These are phyloP conservation scores for Borovskyia barvae DNA, from an alignment of 208 protist species.

Conservation along the genomic window DNA sequence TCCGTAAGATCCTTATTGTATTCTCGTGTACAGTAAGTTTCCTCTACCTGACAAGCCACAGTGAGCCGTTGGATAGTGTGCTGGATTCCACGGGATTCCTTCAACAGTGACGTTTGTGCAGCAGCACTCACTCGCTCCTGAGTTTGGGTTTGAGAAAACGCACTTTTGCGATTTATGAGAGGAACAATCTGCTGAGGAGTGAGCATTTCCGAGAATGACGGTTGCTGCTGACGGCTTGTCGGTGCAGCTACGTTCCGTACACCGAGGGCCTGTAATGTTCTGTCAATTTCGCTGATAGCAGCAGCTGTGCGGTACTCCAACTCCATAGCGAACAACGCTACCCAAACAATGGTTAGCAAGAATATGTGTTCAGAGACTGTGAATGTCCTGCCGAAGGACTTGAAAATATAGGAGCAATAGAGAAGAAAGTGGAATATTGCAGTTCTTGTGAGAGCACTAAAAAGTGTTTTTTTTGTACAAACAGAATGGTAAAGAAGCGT, in stretches of 20 bases:
- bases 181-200: too few relatives aligned
- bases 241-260: slow-evolving; percentile 4
- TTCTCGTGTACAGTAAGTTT: background rate
- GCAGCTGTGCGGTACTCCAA: slow-evolving; percentile 12
- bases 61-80: slow-evolving; percentile 2
- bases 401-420: too few relatives aligned
- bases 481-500: background rate
- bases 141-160: background rate
- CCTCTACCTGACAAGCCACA: background rate
- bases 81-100: slow-evolving; percentile 5
- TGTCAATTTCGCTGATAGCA: slow-evolving; percentile 24
- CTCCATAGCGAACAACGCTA: slow-evolving; percentile 1
- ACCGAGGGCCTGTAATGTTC: slow-evolving; percentile 16
- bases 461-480: background rate
- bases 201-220: too few relatives aligned
- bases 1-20: background rate
- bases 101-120: slow-evolving; percentile 1
- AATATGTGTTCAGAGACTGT: too few relatives aligned
- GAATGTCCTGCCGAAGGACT: too few relatives aligned
- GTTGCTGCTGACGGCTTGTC: too few relatives aligned
- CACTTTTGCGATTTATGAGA: too few relatives aligned
- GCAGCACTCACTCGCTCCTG: background rate
- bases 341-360: too few relatives aligned
- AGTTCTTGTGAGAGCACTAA: too few relatives aligned
- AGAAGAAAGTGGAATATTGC: too few relatives aligned